Conservation (phyloP, 805 yeast species). For the Pichia gijzeniarum region DNA sequence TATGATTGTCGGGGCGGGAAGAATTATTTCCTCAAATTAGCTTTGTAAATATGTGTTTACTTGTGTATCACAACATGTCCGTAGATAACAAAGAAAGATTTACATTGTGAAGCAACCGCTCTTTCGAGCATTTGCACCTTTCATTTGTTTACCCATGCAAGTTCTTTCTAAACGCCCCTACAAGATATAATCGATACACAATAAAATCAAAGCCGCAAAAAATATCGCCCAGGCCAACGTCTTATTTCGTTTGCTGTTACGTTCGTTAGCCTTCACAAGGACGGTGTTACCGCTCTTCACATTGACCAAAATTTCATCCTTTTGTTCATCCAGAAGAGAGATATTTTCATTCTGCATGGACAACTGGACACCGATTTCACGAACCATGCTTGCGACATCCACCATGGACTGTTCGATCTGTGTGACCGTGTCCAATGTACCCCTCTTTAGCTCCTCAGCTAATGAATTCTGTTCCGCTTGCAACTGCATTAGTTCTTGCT, state of each 20-base stretch:
- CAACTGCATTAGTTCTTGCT: constrained; percentile 52
- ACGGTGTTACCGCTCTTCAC: constrained; percentile 66
- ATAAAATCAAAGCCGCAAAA: constrained; percentile 47
- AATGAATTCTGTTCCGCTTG: constrained; percentile 54
- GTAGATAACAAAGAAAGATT: too few relatives aligned
- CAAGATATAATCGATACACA: constrained; percentile 47
- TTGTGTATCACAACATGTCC: too few relatives aligned
- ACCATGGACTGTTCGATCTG: constrained; percentile 54
- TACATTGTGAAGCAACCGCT: too few relatives aligned
- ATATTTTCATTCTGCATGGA: constrained; percentile 68
- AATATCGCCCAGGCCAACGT: constrained; percentile 51
- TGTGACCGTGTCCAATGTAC: constrained; percentile 54
- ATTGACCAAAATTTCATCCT: constrained; percentile 58
- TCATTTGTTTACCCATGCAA: neutral
- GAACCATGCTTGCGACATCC: constrained; percentile 70
- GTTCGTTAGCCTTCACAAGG: constrained; percentile 58
- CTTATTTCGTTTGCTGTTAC: constrained; percentile 56
- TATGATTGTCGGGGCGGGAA: constrained; percentile 51
- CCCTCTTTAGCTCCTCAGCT: constrained; percentile 46
- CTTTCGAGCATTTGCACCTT: too few relatives aligned
- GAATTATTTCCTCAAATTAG: constrained; percentile 13
- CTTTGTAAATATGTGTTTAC: too few relatives aligned
- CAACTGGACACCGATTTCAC: constrained; percentile 68
- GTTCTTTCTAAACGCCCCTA: neutral
- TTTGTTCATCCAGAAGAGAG: constrained; percentile 54